Conservation (phyloP, 225 moss, liverwort and hornwort species). For the Lunularia cruciata region DNA sequence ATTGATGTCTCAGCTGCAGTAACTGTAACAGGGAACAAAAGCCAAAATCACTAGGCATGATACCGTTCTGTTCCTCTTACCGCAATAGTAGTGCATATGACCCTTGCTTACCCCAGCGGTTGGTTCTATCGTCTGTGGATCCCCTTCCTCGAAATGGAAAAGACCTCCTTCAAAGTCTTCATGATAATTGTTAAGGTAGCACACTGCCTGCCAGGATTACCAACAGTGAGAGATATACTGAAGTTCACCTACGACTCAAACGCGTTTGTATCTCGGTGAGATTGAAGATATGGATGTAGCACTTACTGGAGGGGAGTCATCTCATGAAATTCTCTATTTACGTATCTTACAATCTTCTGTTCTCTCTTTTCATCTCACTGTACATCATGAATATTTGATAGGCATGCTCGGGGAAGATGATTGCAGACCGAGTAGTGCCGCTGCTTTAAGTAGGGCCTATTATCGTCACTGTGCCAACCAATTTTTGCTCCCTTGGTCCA, state of each 20-base stretch:
- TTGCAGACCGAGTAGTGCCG: slow-evolving; percentile 73
- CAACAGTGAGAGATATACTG: background rate
- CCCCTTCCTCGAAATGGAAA: slow-evolving; percentile 75
- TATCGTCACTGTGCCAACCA: slow-evolving; percentile 93
- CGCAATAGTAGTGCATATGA: no score
- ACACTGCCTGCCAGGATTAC: slow-evolving; percentile 61
- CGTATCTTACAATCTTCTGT: background rate
- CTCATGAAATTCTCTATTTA: no score
- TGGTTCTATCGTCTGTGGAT: slow-evolving; percentile 60
- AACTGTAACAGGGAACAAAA: background rate
- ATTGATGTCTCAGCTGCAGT: background rate
- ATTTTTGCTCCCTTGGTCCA: slow-evolving; percentile 81
- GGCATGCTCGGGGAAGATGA: background rate
- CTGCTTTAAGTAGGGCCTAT: slow-evolving; percentile 73
- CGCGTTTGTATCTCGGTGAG: background rate
- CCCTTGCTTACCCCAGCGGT: slow-evolving; percentile 55
- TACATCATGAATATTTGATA: no score
- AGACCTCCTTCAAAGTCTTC: slow-evolving; percentile 78
- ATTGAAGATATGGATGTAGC: no score
- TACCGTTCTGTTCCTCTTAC: no score
- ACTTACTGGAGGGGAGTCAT: no score
- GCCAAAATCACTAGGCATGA: no score
- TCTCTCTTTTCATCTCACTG: background rate
- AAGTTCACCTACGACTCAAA: background rate
- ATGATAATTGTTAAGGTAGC: slow-evolving; percentile 75